Base-by-base conservation (phyloP, 176 grass and related monocot genomes). In the Saccharum officinarum region DNA sequence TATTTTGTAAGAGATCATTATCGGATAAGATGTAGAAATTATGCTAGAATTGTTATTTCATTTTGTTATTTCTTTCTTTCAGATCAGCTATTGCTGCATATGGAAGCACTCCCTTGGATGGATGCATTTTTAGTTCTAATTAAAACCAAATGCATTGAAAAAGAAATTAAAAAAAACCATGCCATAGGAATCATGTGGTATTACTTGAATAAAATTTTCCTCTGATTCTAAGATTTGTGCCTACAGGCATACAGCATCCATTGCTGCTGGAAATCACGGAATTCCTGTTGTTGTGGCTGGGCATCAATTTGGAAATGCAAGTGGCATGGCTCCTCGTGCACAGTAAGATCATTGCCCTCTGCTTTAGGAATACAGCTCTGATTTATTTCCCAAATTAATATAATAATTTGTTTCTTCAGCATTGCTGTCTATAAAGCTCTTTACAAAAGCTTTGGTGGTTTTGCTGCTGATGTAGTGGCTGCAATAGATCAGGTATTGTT, bases 391-490 rank as follows among this genome's bases (percentile, higher is more conserved):
- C 33, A 75, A 70, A 80, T 75, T 41, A 49, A 50, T 80, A 64
- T 57, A 28, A 28, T 31, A 65, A 60, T 22, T 22, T 76, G 38
- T 18, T 91, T 87, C 67, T 87, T 83, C 85, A 99, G 97, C 78
- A 87, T 99, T 82, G 93, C 97, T 88, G 92, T 99, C 81, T 99
- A 99, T 87, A 99, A 99, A 91, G 97, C 97, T 84, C 90, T 99
- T 47, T 99, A 99, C 82, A 99, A 94, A 94, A 92, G 97, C 80
- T 99, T 99, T 57, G 97, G 97, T 47, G 97, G 97, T 79, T 99
- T 99, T 91, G 93, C 97, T 94, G 97, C 97, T 82, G 97, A 99
- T 92, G 93, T 99, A 83, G 97, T 99, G 17, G 93, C 97, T 81
- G 97, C 97, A 69, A 99, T 99, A 70, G 97, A 99, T 80, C 97